Evolutionary conservation across 2,329 filamentous ascomycete genomes (phyloP).

Genomic region (Fusarium sp.): DNA sequence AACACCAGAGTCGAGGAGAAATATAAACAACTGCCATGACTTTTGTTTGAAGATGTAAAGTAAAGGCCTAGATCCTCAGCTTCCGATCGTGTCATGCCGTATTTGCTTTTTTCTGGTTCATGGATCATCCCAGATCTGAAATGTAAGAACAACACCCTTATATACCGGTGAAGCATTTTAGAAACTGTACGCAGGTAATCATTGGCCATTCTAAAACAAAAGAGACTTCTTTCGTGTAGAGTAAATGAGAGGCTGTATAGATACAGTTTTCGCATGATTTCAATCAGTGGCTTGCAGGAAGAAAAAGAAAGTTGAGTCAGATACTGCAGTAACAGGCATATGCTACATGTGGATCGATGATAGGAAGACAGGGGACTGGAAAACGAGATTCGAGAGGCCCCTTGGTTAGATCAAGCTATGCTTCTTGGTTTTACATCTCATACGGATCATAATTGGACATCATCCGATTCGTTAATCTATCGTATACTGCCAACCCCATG

Average conservation of each 20-base stretch:
- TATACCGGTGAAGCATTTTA: background rate
- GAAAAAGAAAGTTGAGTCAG: conserved; percentile 5
- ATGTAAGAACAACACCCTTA: background rate
- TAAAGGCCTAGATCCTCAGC: background rate
- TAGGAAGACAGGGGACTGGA: background rate
- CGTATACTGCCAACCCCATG: conserved; percentile 4
- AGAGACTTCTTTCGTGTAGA: background rate
- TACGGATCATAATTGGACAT: background rate
- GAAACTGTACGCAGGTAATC: background rate
- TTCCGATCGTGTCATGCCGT: background rate
- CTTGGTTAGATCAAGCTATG: background rate
- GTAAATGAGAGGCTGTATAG: background rate
- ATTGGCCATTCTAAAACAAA: background rate
- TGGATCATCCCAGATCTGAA: conserved; percentile 5
- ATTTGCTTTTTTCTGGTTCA: conserved; percentile 11
- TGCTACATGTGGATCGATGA: background rate
- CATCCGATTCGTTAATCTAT: conserved; percentile 11
- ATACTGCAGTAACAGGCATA: background rate
- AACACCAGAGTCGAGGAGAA: background rate
- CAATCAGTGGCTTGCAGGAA: conserved; percentile 3
- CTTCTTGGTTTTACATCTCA: background rate
- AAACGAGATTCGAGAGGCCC: background rate
- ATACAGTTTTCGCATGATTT: background rate
- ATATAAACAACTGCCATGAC: background rate
- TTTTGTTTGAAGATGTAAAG: background rate